Evolutionary conservation across 2,329 filamentous ascomycete species (phyloP).

Genomic region (Colletotrichum eleusines): DNA sequence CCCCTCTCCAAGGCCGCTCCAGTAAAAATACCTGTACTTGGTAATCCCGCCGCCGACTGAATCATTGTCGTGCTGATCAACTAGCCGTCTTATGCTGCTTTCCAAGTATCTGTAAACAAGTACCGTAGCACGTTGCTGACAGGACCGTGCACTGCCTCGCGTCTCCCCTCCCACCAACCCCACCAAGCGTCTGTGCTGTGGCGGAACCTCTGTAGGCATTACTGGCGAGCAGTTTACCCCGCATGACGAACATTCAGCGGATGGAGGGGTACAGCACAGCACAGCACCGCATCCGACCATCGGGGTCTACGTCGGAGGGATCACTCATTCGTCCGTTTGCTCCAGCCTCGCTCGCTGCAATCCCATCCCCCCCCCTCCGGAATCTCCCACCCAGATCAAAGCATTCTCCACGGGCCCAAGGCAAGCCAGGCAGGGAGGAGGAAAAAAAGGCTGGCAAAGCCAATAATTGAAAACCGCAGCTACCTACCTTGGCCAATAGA

Average conservation of each 20-base stretch:
- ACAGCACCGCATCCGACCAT: slow-evolving; percentile 11
- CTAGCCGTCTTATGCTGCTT: not conserved
- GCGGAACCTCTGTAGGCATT: slow-evolving; percentile 10
- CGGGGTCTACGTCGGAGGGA: slow-evolving; percentile 15
- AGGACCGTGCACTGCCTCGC: not conserved
- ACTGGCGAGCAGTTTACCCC: slow-evolving; percentile 15
- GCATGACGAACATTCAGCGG: slow-evolving; percentile 26
- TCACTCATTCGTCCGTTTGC: not conserved
- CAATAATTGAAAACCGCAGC: not conserved
- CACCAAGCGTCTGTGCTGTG: not conserved
- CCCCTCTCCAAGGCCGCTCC: not conserved
- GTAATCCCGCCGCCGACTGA: not conserved
- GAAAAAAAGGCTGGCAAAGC: not conserved
- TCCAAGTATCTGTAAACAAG: not conserved
- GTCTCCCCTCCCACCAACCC: not conserved
- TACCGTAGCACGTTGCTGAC: not conserved
- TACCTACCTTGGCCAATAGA: not conserved
- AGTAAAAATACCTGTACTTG: too few relatives aligned
- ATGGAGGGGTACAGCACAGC: slow-evolving; percentile 26
- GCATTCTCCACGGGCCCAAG: slow-evolving; percentile 19
- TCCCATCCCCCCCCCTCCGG: not conserved
- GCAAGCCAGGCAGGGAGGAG: not conserved
- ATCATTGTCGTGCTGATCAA: not conserved
- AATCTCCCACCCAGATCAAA: slow-evolving; percentile 3
- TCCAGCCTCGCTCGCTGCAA: not conserved